Conservation (phyloP, 148 eudicot species). For the Drosera capensis region DNA sequence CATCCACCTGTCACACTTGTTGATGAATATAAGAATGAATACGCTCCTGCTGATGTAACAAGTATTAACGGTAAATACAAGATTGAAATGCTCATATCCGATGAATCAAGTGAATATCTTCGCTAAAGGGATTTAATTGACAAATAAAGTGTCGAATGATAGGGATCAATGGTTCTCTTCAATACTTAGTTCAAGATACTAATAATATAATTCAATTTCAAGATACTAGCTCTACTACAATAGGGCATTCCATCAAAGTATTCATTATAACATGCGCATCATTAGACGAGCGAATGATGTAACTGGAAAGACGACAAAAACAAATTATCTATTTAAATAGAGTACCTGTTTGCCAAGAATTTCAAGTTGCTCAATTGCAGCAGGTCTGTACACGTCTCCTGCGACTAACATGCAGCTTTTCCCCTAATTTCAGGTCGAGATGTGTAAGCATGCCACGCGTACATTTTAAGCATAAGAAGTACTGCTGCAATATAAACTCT, state of each 20-base stretch:
- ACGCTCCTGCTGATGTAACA: too few relatives aligned
- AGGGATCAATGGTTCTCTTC: too few relatives aligned
- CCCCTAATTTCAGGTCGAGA: too few relatives aligned
- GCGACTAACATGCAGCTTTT: constrained; percentile 97
- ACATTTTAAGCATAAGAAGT: background rate
- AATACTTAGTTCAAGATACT: too few relatives aligned
- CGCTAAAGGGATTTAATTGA: too few relatives aligned
- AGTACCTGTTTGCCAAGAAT: constrained; percentile 81
- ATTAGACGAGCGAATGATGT: background rate
- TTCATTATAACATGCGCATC: background rate
- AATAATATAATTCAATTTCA: too few relatives aligned
- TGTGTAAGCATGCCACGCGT: background rate
- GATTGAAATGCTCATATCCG: too few relatives aligned
- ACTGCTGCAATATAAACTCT: constrained; percentile 1
- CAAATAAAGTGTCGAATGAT: too few relatives aligned
- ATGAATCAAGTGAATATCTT: too few relatives aligned
- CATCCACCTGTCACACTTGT: constrained; percentile 65
- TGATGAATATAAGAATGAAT: constrained; percentile 27
- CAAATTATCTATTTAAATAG: background rate
- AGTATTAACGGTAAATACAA: too few relatives aligned
- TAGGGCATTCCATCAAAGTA: too few relatives aligned
- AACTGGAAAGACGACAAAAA: background rate
- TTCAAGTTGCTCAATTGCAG: constrained; percentile 92
- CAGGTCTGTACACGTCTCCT: constrained; percentile 97
- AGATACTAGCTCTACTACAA: too few relatives aligned